Evolutionary conservation across 2,329 filamentous ascomycete species (phyloP).

Genomic region (Uncinocarpus reesii): DNA sequence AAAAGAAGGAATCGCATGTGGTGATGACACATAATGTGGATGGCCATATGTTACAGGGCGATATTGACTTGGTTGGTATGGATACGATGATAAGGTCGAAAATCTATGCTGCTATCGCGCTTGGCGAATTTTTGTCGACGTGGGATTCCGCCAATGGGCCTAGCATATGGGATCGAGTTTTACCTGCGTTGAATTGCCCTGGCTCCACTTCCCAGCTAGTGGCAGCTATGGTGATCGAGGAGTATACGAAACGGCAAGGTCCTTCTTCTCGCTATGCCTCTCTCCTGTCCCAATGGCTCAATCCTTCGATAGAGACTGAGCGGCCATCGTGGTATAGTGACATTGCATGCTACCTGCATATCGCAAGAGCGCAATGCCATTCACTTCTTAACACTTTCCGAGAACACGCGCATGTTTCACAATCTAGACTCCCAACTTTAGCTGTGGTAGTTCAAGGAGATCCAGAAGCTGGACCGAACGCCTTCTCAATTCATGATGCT

Average conservation of each 20-base stretch:
- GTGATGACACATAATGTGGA: conserved; percentile 85
- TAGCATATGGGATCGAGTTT: conserved; percentile 54
- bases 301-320: conserved; percentile 68
- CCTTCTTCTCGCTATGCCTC: conserved; percentile 26
- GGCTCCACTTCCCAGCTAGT: conserved; percentile 81
- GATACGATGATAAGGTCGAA: conserved; percentile 83
- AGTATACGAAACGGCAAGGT: conserved; percentile 57
- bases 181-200: conserved; percentile 58
- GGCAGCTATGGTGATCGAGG: conserved; percentile 73
- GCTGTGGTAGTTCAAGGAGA: conserved; percentile 93
- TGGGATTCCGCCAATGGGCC: conserved; percentile 50
- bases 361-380: conserved; percentile 82
- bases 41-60: conserved; percentile 94
- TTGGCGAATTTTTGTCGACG: conserved; percentile 71
- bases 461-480: conserved; percentile 77
- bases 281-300: conserved; percentile 48
- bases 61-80: conserved; percentile 84
- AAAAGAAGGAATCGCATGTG: conserved; percentile 64
- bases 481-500: conserved; percentile 78
- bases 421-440: conserved; percentile 63
- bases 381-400: conserved; percentile 84
- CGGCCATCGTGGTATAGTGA: conserved; percentile 78
- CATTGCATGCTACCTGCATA: conserved; percentile 77
- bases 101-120: conserved; percentile 73
- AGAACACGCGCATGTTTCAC: conserved; percentile 73